Evolutionary conservation across 768 basidiomycete species (phyloP).

Genomic region (Solioccasus polychromus): DNA sequence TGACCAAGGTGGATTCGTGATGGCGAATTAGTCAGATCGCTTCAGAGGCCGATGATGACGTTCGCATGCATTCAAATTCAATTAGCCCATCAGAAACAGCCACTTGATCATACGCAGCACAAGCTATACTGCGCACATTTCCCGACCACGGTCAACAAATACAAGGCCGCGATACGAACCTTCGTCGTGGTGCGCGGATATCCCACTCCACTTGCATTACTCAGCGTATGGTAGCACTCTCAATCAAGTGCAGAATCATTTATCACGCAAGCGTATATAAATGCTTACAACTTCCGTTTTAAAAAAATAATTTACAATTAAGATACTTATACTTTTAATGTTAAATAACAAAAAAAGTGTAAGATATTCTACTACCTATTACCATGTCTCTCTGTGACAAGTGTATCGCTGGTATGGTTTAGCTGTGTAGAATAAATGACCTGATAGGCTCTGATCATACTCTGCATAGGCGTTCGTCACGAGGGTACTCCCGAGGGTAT

Average conservation of each 20-base stretch:
- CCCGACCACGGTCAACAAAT: no score
- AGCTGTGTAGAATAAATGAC: not conserved
- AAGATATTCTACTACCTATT: not conserved
- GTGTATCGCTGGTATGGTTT: conserved; percentile 49
- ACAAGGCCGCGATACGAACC: no score
- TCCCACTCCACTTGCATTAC: no score
- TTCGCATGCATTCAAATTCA: not conserved
- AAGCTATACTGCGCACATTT: no score
- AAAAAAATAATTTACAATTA: not conserved
- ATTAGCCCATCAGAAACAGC: not conserved
- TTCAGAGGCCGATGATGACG: not conserved
- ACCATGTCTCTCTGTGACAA: conserved; percentile 54
- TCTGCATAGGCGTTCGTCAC: conserved; percentile 43
- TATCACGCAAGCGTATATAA: conserved; percentile 12
- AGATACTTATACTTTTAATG: conserved; percentile 18
- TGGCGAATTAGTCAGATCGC: not conserved
- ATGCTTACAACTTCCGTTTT: not conserved
- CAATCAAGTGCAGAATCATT: not conserved
- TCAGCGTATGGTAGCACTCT: not conserved
- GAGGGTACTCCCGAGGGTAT: conserved; percentile 47
- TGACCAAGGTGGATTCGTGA: not conserved
- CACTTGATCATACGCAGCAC: no score
- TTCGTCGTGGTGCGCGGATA: no score
- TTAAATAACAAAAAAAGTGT: not conserved
- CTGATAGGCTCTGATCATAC: conserved; percentile 1